Evolutionary conservation across 2,329 filamentous ascomycete species (phyloP), one percentile per base, ranked within the genome.

Genomic region (Hymenotorrendiella dingleyae): DNA sequence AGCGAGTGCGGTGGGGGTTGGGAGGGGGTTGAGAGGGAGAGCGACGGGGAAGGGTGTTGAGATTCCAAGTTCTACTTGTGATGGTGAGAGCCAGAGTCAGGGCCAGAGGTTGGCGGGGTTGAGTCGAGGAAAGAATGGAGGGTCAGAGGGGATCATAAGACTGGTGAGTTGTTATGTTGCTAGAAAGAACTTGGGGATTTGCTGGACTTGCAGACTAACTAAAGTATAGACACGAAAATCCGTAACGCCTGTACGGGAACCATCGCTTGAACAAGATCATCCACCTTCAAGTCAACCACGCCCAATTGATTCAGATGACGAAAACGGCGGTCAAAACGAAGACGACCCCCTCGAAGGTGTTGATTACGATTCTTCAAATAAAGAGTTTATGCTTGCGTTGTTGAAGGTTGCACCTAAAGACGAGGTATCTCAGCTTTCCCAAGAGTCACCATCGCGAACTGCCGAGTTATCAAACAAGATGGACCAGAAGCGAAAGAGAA

Each of bases 261-360:
- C n/a, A n/a, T n/a, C n/a, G n/a, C n/a, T n/a, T n/a, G n/a, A n/a
- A n/a, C n/a, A n/a, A n/a, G 23, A 23, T 7, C 36, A 29, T 8
- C 51, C 46, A 11, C 48, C 47, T 20, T 51, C 47, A 7, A 51
- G 47, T 28, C 51, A 55, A 35, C 51, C 49, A 12, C 33, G 49
- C 19, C 42, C 32, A 12, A 14, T 27, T 6, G 44, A 40, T n/a
- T 28, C 33, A 6, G 35, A 39, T 28, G 35, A 33, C 4, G 37
- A 44, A 39, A 36, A 38, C 11, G 40, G 45, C 9, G 35, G 34
- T 4, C 26, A 43, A 41, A 35, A 37, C 12, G 38, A 46, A 6
- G 14, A 41, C 20, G 42, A 39, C 22, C 22, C 34, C 2, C 16
- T 35, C 8, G 36, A 43, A 6, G 38, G 19, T 1, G 28, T 35